Evolutionary conservation across 805 yeast species (phyloP), one percentile per base, ranked within the genome.

Genomic region (Candida glaebosa): DNA sequence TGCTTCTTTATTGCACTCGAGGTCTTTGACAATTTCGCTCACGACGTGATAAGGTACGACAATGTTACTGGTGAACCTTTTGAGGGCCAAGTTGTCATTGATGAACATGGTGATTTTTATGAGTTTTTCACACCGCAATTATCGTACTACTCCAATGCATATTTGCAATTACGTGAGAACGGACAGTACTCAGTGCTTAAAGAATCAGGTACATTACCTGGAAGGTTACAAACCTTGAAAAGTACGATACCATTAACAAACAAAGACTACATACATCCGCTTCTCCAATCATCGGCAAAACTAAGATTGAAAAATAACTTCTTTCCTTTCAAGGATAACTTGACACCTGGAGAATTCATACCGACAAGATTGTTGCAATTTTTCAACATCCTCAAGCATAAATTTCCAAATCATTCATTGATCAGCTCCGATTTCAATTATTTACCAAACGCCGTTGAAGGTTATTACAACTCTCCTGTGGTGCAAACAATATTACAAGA

Each of bases 21-120:
- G 54, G 93, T 87, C 5, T 79, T 88, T 58, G 95, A 87, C 60
- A 87, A 87, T 54, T 77, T 88, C 47, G 73, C 93, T 3, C 96
- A 87, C 60, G 96, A 87, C 56, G 76, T 84, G 19, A 75, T 87
- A 3, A 71, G 91, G 26, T 87, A 85, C 56, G 95, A 87, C 52
- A 75, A 80, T 44, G 51, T 63, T 6, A 78, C 88, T 0, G 77
- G 81, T 4, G 69, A 73, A 47, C 91, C 95, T 0, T 72, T 76
- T 48, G 93, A 87, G 57, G 95, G 91, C 0, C 79, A 84, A 49
- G 95, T 87, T 2, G 72, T 82, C 8, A 69, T 85, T 31, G 90
- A 87, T 53, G 78, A 74, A 28, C 64, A 79, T 47, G 88, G 89
- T 18, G 93, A 87, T 51, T 83, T 84, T 57, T 78, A 77, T 42